A percentile compares a stretch with the other conserved stretches of the same genome.
Evolutionary conservation across 148 eudicot species (phyloP).

Genomic region (Pouteria glomerata): DNA sequence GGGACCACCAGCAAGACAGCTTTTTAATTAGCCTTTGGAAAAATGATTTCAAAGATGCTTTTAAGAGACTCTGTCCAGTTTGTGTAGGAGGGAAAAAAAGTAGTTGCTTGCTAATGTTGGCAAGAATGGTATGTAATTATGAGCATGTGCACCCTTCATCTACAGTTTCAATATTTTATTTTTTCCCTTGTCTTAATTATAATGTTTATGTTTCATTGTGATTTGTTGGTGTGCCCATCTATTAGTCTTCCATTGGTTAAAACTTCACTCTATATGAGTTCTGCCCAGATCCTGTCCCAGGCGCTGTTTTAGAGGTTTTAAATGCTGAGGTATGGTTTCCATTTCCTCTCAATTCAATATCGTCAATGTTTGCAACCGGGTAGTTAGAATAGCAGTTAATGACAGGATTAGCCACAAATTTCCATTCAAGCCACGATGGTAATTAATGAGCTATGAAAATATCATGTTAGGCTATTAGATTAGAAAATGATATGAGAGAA

Average conservation of each 20-base stretch:
- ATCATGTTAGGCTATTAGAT: no score
- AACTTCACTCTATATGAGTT: conserved; percentile 91
- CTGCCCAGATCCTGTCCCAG: conserved; percentile 66
- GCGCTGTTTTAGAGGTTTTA: conserved; percentile 73
- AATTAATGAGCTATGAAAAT: no score
- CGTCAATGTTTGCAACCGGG: no score
- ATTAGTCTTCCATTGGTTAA: conserved; percentile 62
- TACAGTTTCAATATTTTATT: not conserved
- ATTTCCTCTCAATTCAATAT: not conserved
- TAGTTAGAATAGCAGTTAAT: not conserved
- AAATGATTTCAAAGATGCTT: conserved; percentile 69
- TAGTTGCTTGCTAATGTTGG: no score
- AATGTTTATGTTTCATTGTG: no score
- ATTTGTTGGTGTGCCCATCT: conserved; percentile 70
- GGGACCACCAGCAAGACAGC: conserved; percentile 65
- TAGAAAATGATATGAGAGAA: no score
- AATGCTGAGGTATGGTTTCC: no score
- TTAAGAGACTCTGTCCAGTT: conserved; percentile 86
- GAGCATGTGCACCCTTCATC: no score
- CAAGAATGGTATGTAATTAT: no score
- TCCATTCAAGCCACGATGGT: not conserved
- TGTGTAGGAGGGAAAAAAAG: conserved; percentile 71
- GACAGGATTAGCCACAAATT: not conserved
- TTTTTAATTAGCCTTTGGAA: conserved; percentile 71
- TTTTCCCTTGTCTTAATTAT: not conserved